A percentile compares a stretch with the other conserved stretches of the same genome.
These are phyloP conservation scores for Fusarium tricinctum DNA, from an alignment of 2,329 filamentous ascomycete genomes.

Conservation along the genomic window DNA sequence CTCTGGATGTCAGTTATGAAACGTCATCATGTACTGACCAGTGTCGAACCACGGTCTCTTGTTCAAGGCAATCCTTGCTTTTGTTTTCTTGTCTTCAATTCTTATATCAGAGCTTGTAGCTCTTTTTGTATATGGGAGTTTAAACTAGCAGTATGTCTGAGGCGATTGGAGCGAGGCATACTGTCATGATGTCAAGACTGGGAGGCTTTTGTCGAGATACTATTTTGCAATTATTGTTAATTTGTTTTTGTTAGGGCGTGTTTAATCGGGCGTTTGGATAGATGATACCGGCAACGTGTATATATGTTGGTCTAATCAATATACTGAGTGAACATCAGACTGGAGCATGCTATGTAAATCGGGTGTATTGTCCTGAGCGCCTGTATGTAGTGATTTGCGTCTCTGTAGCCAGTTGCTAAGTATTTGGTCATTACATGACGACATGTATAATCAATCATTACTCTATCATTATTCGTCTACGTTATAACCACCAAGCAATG, in stretches of 20 bases:
- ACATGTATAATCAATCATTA: constrained; percentile 12
- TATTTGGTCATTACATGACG: neutral
- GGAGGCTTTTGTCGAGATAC: constrained; percentile 25
- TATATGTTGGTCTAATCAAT: constrained; percentile 39
- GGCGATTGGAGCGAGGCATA: constrained; percentile 6
- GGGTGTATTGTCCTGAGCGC: neutral
- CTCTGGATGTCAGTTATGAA: constrained; percentile 35
- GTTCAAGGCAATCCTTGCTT: constrained; percentile 29
- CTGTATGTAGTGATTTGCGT: too few relatives aligned
- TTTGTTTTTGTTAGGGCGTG: constrained; percentile 19
- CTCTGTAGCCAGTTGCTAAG: neutral
- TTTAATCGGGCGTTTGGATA: constrained; percentile 41
- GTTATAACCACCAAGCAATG: neutral
- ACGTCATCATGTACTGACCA: constrained; percentile 16
- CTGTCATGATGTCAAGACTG: constrained; percentile 14
- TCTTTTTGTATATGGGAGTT: constrained; percentile 11
- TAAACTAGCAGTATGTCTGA: constrained; percentile 15
- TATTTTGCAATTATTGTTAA: constrained; percentile 16
- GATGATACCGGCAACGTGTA: constrained; percentile 49
- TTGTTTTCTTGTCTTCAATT: constrained; percentile 31
- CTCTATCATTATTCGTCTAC: constrained; percentile 38
- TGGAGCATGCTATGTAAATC: neutral
- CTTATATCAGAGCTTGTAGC: constrained; percentile 33
- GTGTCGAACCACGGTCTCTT: constrained; percentile 4
- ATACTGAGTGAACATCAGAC: constrained; percentile 34